A percentile compares a stretch with the other conserved stretches of the same genome.
Evolutionary conservation across 257 asterid species (phyloP).

Genomic region (Plantago major): DNA sequence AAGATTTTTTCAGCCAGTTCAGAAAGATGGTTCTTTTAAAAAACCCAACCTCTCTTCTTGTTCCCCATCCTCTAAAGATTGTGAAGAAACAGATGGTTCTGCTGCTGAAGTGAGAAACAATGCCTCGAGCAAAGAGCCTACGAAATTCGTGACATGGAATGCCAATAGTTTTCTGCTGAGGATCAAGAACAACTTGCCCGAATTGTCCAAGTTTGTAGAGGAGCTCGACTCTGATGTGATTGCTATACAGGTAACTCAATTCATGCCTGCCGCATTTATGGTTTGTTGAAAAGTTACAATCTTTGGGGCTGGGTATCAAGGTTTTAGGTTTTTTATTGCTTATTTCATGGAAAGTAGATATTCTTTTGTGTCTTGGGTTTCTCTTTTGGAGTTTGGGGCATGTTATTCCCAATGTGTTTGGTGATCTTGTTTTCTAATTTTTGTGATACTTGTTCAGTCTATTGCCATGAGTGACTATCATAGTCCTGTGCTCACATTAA

Average conservation of each 20-base stretch:
- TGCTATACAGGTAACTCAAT: conserved; percentile 63
- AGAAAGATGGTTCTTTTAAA: conserved; percentile 68
- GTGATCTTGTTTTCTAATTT: neutral
- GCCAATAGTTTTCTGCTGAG: conserved; percentile 83
- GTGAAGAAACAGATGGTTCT: conserved; percentile 24
- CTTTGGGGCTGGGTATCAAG: neutral
- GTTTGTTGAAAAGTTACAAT: neutral
- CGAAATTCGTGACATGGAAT: conserved; percentile 85
- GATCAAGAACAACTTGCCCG: conserved; percentile 72
- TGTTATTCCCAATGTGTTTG: neutral
- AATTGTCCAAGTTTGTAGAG: conserved; percentile 61
- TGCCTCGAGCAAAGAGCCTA: conserved; percentile 47
- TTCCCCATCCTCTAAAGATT: conserved; percentile 26
- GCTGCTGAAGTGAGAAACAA: conserved; percentile 25
- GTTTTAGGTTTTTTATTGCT: neutral
- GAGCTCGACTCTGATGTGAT: conserved; percentile 81
- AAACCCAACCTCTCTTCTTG: conserved; percentile 47
- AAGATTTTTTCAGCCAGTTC: conserved; percentile 83
- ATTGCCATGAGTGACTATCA: neutral
- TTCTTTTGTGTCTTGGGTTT: too few relatives aligned
- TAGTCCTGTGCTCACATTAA: neutral
- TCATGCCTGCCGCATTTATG: conserved; percentile 3
- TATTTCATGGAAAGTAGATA: neutral
- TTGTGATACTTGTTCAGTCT: conserved; percentile 1
- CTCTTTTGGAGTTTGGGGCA: neutral